Conservation (phyloP, 2,329 filamentous ascomycete species). For the Penicillium sumatraense region DNA sequence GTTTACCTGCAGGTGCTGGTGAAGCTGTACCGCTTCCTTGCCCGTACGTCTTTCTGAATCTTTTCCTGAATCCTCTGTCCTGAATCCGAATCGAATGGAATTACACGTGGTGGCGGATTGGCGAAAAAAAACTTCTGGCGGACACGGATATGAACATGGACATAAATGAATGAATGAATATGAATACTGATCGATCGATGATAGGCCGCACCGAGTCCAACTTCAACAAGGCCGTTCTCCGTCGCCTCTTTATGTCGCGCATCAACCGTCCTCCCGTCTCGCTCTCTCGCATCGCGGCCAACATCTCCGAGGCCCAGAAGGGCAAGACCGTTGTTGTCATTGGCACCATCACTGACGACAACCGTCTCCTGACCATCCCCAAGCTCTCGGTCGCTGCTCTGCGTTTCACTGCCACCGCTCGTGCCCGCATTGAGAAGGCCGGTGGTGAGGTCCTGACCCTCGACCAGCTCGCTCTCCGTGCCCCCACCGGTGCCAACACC, state of each 20-base stretch:
- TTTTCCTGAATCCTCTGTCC: constrained; percentile 20
- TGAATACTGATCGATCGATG: constrained; percentile 21
- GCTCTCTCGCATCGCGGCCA: constrained; percentile 82
- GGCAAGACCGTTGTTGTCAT: constrained; percentile 89
- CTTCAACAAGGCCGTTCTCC: constrained; percentile 99
- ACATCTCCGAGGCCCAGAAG: constrained; percentile 61
- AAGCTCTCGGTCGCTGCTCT: constrained; percentile 94
- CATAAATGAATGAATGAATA: background rate
- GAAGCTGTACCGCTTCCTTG: constrained; percentile 97
- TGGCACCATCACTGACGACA: constrained; percentile 96
- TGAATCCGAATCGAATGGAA: constrained; percentile 13
- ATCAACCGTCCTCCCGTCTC: constrained; percentile 97
- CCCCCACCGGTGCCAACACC: constrained; percentile 96
- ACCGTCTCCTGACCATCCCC: constrained; percentile 85
- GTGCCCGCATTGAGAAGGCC: constrained; percentile 88
- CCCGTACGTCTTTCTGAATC: too few species aligned
- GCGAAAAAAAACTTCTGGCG: too few species aligned
- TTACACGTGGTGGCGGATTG: too few species aligned
- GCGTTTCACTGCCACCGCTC: constrained; percentile 94
- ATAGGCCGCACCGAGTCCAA: constrained; percentile 90
- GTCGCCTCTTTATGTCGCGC: constrained; percentile 97
- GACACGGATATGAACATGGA: too few species aligned
- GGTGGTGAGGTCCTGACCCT: constrained; percentile 95
- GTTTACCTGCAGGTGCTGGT: constrained; percentile 96
- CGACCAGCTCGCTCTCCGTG: constrained; percentile 93